Percentiles rank a stretch among this genome's conserved stretches.
phyloP scores from a whole-genome alignment of 1,284 basidiomycete species.

The Thecaphora frezii region DNA sequence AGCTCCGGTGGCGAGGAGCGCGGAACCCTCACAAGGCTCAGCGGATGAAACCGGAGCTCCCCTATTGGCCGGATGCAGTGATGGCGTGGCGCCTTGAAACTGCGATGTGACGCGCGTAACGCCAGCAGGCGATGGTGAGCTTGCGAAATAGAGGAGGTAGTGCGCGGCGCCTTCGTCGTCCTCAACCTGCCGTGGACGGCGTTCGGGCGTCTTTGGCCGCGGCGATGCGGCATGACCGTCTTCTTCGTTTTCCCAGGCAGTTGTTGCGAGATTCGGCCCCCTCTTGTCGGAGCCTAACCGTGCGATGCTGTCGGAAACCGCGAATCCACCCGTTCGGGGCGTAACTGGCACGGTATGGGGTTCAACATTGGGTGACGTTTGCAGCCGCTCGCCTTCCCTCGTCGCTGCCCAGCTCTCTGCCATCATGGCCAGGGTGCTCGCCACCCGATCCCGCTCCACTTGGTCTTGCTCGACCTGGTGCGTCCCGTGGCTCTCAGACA shows the following conservation, averaged over 20 bases:
- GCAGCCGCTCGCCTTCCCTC: constrained; percentile 1
- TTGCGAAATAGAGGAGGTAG: constrained; percentile 25
- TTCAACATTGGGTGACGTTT: constrained; percentile 2
- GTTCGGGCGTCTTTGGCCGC: not conserved
- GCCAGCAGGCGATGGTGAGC: constrained; percentile 21
- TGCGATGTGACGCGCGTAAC: constrained; percentile 10
- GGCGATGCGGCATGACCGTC: too few species aligned
- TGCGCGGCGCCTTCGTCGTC: constrained; percentile 26
- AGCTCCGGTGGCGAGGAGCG: too few species aligned
- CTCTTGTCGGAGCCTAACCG: too few species aligned
- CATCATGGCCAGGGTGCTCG: constrained; percentile 21
- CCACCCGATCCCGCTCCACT: constrained; percentile 30
- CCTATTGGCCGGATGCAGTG: not conserved
- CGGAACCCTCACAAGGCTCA: too few species aligned
- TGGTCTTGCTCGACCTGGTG: constrained; percentile 19
- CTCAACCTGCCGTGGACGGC: not conserved
- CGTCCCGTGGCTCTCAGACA: constrained; percentile 7
- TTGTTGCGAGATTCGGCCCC: too few species aligned
- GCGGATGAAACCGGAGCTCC: too few species aligned
- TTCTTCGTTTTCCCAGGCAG: too few species aligned
- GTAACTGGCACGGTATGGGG: constrained; percentile 13
- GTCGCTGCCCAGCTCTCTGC: constrained; percentile 15
- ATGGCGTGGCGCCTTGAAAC: not conserved
- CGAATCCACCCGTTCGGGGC: constrained; percentile 2
- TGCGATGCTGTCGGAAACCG: not conserved